Base-by-base conservation (phyloP, 2,329 filamentous ascomycete species). In the Fusarium burgessii region DNA sequence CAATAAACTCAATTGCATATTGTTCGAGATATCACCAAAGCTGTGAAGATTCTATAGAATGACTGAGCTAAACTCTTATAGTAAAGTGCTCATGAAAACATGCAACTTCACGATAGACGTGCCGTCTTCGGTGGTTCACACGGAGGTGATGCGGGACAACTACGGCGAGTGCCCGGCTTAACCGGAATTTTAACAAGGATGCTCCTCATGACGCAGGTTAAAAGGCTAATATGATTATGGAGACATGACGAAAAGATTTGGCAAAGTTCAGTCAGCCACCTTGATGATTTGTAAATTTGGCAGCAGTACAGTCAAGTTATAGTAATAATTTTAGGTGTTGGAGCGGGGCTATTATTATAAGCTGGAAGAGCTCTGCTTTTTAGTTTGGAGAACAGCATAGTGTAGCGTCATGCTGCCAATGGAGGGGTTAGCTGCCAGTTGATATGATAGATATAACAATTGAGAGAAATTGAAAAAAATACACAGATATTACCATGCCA, bases 241-340 rank as follows among this genome's bases (percentile, higher is more conserved):
- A 71, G 68, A 71, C 64, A 71, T 71, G 69, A 71, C 69, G 68
- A 72, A 71, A 69, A 40, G 12, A 42, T 38, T 38, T 18, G 23
- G 25, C 58, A 51, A 47, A 43, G n/a, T 41, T 69, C 56, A 58
- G 68, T 72, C 59, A 71, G 64, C 69, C 51, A 58, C 43, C 47
- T 49, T 51, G 56, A 50, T 69, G 68, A 71, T 71, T 71, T 71
- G 68, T 68, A 71, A 65, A 67, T 60, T 62, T 42, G 49, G 45
- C 36, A 42, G 5, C 23, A 62, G 46, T 23, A 29, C 29, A 29
- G 49, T 43, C 29, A 49, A 35, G 43, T 25, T 54, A 51, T 50
- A 27, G n/a, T 46, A 51, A 38, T 45, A 35, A 51, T 40, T 29
- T 29, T 29, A 29, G 29, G 29, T 29, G 29, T 29, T 29, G 29